Percentiles rank a stretch among this genome's conserved stretches.
These are phyloP conservation scores for Sutorius australiensis DNA, from an alignment of 768 basidiomycete species.

Conservation along the genomic window DNA sequence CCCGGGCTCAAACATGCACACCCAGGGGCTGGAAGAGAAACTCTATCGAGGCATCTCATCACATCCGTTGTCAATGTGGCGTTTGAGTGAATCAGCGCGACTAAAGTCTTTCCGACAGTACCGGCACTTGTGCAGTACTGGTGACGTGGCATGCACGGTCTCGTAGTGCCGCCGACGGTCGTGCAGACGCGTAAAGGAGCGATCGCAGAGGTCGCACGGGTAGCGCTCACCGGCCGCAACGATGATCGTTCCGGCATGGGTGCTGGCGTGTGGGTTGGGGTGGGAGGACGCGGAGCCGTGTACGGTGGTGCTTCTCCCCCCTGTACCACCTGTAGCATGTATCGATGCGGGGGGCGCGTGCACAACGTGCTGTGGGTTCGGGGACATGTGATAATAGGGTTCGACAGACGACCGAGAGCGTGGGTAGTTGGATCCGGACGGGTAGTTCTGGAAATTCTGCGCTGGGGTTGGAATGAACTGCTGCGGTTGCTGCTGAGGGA, in stretches of 20 bases:
- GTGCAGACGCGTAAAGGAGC: slow-evolving; percentile 76
- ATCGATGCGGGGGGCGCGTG: slow-evolving; percentile 14
- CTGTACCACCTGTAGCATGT: slow-evolving; percentile 8
- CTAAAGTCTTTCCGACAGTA: slow-evolving; percentile 78
- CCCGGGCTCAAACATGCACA: slow-evolving; percentile 6
- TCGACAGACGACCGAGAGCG: slow-evolving; percentile 32
- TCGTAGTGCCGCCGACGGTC: slow-evolving; percentile 81
- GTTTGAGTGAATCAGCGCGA: slow-evolving; percentile 74
- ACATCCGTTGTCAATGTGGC: slow-evolving; percentile 80
- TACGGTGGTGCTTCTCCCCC: slow-evolving; percentile 13
- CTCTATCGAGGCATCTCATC: slow-evolving; percentile 52
- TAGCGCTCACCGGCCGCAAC: slow-evolving; percentile 51
- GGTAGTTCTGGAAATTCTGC: slow-evolving; percentile 37
- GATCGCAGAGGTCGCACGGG: slow-evolving; percentile 70
- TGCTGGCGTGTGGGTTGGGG: slow-evolving; percentile 5
- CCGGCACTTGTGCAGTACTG: slow-evolving; percentile 64
- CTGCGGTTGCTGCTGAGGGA: slow-evolving; percentile 18
- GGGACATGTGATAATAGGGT: slow-evolving; percentile 40
- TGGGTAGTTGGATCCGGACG: slow-evolving; percentile 25
- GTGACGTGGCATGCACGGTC: slow-evolving; percentile 64
- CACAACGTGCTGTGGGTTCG: slow-evolving; percentile 33
- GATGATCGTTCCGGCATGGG: slow-evolving; percentile 15
- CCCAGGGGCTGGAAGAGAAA: slow-evolving; percentile 4
- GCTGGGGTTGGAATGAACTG: slow-evolving; percentile 51
- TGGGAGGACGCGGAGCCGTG: slow-evolving; percentile 6